Conservation (phyloP, 2,329 filamentous ascomycete species). For the Verticillium klebahnii region DNA sequence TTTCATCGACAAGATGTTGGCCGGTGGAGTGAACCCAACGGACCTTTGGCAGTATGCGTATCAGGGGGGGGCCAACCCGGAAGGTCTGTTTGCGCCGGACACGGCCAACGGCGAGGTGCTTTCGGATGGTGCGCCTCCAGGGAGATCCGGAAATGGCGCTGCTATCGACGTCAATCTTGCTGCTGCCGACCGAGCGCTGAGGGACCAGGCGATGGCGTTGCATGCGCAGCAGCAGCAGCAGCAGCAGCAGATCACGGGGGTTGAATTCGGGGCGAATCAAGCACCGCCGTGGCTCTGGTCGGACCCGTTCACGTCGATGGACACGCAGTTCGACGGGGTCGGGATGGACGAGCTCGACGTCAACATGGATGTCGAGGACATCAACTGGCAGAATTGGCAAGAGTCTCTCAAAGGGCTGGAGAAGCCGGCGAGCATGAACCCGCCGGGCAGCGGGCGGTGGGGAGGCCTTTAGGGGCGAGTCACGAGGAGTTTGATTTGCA, state of each 20-base stretch:
- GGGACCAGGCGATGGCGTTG: not conserved
- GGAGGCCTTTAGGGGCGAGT: not conserved
- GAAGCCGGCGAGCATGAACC: slow-evolving; percentile 15
- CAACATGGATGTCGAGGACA: slow-evolving; percentile 33
- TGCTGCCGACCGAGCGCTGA: not conserved
- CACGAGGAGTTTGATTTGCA: not conserved
- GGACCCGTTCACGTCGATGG: slow-evolving; percentile 19
- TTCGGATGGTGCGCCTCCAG: not conserved
- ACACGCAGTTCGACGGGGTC: slow-evolving; percentile 18
- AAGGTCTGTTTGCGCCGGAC: not conserved
- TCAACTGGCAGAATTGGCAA: slow-evolving; percentile 47
- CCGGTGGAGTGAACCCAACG: not conserved
- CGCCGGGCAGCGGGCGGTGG: not conserved
- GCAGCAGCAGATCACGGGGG: not conserved
- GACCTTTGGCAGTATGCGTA: slow-evolving; percentile 13
- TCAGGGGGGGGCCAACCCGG: not conserved
- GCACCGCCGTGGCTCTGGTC: slow-evolving; percentile 38
- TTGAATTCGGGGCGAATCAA: slow-evolving; percentile 13
- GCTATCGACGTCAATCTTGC: not conserved
- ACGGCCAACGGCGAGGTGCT: not conserved
- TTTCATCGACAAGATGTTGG: slow-evolving; percentile 5
- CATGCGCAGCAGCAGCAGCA: not conserved
- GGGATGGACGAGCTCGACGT: slow-evolving; percentile 27
- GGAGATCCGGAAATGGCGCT: not conserved
- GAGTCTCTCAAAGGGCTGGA: slow-evolving; percentile 35